Percentiles rank a stretch among this genome's conserved stretches.
phyloP scores from a whole-genome alignment of 495 filamentous ascomycete species.

The Lasiosphaeria hispida region DNA sequence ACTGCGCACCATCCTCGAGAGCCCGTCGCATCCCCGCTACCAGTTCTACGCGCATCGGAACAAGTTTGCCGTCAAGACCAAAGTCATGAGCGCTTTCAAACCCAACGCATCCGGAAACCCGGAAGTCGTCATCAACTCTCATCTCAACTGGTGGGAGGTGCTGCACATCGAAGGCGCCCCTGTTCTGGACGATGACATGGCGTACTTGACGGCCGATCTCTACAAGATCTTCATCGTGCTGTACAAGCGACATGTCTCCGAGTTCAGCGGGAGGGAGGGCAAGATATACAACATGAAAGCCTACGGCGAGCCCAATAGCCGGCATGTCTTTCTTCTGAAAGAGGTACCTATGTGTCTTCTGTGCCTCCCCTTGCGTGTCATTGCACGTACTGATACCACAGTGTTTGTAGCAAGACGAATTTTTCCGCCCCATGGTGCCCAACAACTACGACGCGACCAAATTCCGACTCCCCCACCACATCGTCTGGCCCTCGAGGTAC shows the following conservation, averaged over 20 bases:
- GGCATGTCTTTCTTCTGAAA: conserved; percentile 24
- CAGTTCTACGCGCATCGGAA: conserved; percentile 16
- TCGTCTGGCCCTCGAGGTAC: too few relatives aligned
- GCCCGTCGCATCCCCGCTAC: conserved; percentile 23
- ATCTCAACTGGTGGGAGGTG: conserved; percentile 24
- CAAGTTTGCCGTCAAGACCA: not conserved
- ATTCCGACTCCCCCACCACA: too few relatives aligned
- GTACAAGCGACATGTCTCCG: conserved; percentile 17
- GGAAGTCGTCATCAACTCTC: not conserved
- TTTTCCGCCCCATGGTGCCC: too few relatives aligned
- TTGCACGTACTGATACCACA: too few relatives aligned
- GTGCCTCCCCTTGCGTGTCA: too few relatives aligned
- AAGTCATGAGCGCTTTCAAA: not conserved
- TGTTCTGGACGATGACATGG: conserved; percentile 23
- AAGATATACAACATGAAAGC: conserved; percentile 24
- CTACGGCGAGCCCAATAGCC: conserved; percentile 27
- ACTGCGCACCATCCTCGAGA: conserved; percentile 16
- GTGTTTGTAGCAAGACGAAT: too few relatives aligned
- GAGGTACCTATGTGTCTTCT: too few relatives aligned
- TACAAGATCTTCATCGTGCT: conserved; percentile 23
- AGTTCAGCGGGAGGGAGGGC: not conserved
- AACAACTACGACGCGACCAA: too few relatives aligned
- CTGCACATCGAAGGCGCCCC: conserved; percentile 21
- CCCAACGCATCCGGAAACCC: not conserved
- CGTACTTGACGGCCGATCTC: conserved; percentile 28